These are phyloP conservation scores for Moricandia moricandioides DNA, from an alignment of 345 rosid species.

Conservation along the genomic window DNA sequence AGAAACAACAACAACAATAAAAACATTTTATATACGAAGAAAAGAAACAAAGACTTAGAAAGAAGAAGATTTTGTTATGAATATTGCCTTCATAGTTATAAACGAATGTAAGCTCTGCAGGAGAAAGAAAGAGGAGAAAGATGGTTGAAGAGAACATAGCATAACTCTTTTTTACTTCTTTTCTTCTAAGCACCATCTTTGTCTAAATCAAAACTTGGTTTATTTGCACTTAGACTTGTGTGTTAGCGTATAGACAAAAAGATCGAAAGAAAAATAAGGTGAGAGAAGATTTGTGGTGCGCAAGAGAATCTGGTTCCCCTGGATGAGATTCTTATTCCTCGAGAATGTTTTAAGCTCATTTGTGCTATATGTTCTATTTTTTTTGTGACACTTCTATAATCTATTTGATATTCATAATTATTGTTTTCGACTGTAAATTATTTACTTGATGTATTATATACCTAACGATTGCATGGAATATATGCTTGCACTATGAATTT, in stretches of 20 bases:
- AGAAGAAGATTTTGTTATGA: neutral
- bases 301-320: neutral
- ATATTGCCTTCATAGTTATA: constrained; percentile 84
- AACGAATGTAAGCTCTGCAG: constrained; percentile 71
- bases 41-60: neutral
- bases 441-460: neutral
- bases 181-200: constrained; percentile 37
- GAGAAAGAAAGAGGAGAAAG: constrained; percentile 34
- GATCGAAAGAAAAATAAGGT: neutral
- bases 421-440: neutral
- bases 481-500: neutral
- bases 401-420: neutral
- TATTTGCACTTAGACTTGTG: constrained; percentile 3
- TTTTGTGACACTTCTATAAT: too few species aligned
- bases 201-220: constrained; percentile 9
- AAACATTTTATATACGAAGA: neutral
- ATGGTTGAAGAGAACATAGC: constrained; percentile 30
- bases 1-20: neutral
- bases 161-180: constrained; percentile 18
- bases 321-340: neutral
- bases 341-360: neutral
- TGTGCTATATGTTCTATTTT: neutral
- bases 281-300: neutral
- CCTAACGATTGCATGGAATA: neutral
- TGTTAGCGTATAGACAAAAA: neutral